phyloP scores from a whole-genome alignment of 192 early-diverging fungal species.

The Phycomyces blakesleeanus region DNA sequence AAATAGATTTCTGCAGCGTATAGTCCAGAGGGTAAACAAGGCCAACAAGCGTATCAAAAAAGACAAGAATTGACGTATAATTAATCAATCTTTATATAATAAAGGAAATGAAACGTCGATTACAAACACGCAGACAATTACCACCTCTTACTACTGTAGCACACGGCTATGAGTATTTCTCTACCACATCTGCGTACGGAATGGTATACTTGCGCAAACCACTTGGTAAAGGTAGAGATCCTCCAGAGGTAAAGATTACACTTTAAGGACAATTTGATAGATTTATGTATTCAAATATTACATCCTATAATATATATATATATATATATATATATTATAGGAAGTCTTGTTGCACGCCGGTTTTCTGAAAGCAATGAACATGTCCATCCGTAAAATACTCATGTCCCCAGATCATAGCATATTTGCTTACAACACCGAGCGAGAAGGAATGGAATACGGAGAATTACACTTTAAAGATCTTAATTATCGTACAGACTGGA shows the following conservation, averaged over 20 bases:
- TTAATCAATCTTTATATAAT: no score
- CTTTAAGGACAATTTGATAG: background rate
- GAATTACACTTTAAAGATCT: slow-evolving; percentile 49
- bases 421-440: slow-evolving; percentile 48
- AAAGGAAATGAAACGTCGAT: slow-evolving; percentile 52
- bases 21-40: slow-evolving; percentile 3
- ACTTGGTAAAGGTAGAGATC: slow-evolving; percentile 29
- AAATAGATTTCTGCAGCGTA: slow-evolving; percentile 7
- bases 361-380: slow-evolving; percentile 43
- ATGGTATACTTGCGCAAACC: slow-evolving; percentile 48
- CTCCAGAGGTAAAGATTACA: slow-evolving; percentile 39
- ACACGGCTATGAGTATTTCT: slow-evolving; percentile 53
- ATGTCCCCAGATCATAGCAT: slow-evolving; percentile 49
- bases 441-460: slow-evolving; percentile 52
- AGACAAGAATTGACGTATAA: no score
- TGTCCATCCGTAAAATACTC: slow-evolving; percentile 44
- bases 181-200: slow-evolving; percentile 42
- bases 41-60: no score
- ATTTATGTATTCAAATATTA: no score
- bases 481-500: slow-evolving; percentile 26
- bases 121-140: slow-evolving; percentile 36
- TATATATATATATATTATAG: slow-evolving; percentile 24
- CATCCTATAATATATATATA: no score
- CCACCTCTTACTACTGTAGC: slow-evolving; percentile 45
- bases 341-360: slow-evolving; percentile 49